Conservation (phyloP, 441 rosid species). For the Aleurites moluccanus region DNA sequence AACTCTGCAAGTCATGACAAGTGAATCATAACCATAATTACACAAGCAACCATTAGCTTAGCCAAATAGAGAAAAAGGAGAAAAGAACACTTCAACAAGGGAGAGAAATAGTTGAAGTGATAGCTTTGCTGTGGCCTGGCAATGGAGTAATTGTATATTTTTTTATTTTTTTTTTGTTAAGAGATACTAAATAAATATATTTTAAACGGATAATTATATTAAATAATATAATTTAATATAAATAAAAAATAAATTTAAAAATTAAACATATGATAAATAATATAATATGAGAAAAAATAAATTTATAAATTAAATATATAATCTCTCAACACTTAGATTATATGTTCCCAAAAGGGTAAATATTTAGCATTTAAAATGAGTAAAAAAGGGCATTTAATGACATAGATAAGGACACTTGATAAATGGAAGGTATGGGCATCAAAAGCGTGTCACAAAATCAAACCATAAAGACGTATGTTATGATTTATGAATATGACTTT, state of each 20-base stretch:
- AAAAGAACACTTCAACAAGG: not conserved
- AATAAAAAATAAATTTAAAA: too few relatives aligned
- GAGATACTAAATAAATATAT: too few relatives aligned
- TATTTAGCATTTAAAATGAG: not conserved
- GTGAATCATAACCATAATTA: not conserved
- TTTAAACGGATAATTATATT: too few relatives aligned
- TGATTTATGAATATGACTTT: too few relatives aligned
- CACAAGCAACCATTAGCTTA: conserved; percentile 1
- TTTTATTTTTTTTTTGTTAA: too few relatives aligned
- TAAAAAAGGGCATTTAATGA: conserved; percentile 3
- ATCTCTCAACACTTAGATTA: too few relatives aligned
- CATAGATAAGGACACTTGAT: not conserved
- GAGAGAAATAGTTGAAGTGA: not conserved
- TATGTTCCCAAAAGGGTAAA: not conserved
- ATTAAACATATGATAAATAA: too few relatives aligned
- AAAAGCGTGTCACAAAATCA: conserved; percentile 6
- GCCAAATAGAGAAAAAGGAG: not conserved
- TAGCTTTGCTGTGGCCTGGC: not conserved
- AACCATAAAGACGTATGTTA: not conserved
- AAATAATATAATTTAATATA: too few relatives aligned
- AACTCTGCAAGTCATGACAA: too few relatives aligned
- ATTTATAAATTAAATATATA: too few relatives aligned
- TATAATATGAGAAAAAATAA: too few relatives aligned
- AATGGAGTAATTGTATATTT: too few relatives aligned
- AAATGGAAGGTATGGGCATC: not conserved